Percentiles rank a stretch among this genome's conserved stretches.
Evolutionary conservation across 441 rosid species (phyloP).

Genomic region (Daphne laureola): DNA sequence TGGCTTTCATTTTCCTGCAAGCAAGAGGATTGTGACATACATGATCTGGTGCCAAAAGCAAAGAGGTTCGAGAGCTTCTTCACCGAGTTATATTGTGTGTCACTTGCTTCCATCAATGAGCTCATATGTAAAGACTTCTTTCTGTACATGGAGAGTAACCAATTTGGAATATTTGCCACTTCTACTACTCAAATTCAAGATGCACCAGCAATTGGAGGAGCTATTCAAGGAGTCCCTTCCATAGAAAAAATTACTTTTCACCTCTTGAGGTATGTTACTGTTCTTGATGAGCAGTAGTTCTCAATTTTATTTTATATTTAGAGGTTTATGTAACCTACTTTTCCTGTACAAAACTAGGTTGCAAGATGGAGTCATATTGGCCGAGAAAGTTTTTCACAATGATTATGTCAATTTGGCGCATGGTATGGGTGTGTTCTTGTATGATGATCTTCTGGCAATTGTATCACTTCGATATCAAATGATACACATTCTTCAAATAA

Average conservation of each 20-base stretch:
- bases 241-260: constrained; percentile 81
- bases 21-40: constrained; percentile 37
- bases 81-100: constrained; percentile 54
- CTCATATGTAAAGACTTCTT: constrained; percentile 91
- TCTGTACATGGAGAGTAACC: constrained; percentile 51
- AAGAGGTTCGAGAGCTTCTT: constrained; percentile 84
- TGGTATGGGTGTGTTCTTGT: constrained; percentile 78
- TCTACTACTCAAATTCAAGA: constrained; percentile 87
- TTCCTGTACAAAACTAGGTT: constrained; percentile 31
- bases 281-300: neutral
- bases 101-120: constrained; percentile 81
- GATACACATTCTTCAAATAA: constrained; percentile 81
- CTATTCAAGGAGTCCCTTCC: constrained; percentile 78
- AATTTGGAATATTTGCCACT: constrained; percentile 87
- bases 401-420: constrained; percentile 75
- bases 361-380: constrained; percentile 78
- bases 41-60: constrained; percentile 58
- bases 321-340: neutral
- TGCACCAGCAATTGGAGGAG: constrained; percentile 56
- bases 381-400: constrained; percentile 73
- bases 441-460: constrained; percentile 85
- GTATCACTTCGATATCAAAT: constrained; percentile 84
- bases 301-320: neutral
- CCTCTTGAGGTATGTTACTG: constrained; percentile 50
- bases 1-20: constrained; percentile 75